Percentiles rank a stretch among this genome's conserved stretches.
These are phyloP conservation scores for Apiotrichum montevideense DNA, from an alignment of 1,284 basidiomycete genomes.

Conservation along the genomic window DNA sequence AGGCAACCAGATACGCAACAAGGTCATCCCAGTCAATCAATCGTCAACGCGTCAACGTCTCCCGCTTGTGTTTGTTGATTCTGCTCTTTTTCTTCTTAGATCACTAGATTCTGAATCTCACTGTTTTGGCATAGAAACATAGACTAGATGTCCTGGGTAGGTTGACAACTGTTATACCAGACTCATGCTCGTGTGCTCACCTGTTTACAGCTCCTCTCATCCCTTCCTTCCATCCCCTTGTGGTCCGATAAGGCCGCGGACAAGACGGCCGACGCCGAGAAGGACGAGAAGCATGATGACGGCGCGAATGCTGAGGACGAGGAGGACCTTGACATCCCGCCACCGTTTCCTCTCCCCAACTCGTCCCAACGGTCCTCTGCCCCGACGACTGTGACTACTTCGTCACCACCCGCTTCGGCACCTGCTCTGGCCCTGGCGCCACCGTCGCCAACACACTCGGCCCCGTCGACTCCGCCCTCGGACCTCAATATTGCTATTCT, in stretches of 20 bases:
- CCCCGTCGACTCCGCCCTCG: conserved; percentile 49
- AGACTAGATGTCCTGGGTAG: conserved; percentile 9
- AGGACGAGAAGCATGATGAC: conserved; percentile 17
- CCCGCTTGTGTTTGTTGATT: no score
- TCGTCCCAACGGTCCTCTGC: conserved; percentile 69
- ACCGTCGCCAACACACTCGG: conserved; percentile 55
- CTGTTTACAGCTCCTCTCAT: conserved; percentile 5
- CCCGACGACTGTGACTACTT: conserved; percentile 25
- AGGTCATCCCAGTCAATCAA: no score
- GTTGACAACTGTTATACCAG: not conserved
- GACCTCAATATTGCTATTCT: conserved; percentile 42
- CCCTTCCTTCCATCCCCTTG: conserved; percentile 1
- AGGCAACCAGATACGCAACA: no score
- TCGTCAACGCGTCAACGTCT: no score
- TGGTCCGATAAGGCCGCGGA: not conserved
- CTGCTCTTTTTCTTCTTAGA: no score
- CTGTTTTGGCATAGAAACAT: not conserved
- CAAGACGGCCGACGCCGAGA: not conserved
- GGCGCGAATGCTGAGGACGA: conserved; percentile 37
- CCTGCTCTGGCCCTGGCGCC: conserved; percentile 46
- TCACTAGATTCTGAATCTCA: not conserved
- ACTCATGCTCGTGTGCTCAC: no score
- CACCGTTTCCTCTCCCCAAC: conserved; percentile 72
- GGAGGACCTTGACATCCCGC: conserved; percentile 63
- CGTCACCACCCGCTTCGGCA: conserved; percentile 9